Base-by-base conservation (phyloP, 805 yeast species). In the Candida sakaeoensis region DNA sequence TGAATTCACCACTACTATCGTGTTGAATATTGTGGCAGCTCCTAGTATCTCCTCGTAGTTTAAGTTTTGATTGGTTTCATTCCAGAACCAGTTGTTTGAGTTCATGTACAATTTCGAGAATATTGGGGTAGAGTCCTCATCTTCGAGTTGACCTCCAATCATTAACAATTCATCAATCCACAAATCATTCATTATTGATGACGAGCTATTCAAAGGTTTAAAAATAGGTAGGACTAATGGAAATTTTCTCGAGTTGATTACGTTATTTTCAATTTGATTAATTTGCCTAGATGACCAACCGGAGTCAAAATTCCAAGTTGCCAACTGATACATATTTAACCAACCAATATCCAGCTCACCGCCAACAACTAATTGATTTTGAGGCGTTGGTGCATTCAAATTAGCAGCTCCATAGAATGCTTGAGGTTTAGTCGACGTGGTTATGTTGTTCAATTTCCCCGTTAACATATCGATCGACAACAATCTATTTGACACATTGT, bases 321-420 rank as follows among this genome's bases (percentile, higher is more conserved):
- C 91, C 14, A 83, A 61, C 57, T 85, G 93, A 49, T 72, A 72
- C 80, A 85, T 75, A 45, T 77, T 74, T 25, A 84, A 74, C 88
- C 90, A 84, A 0, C 88, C 88, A 2, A 61, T 50, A 5, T 55
- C 49, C 2, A 85, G 73, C 39, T 66, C 67, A 2, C 95, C 95
- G 0, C 93, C 95, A 30, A 85, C 62, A 2, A 85, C 55, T 25
- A 80, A 56, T 45, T 69, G 75, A 3, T 74, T 62, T 39, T 62
- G 69, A 8, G 76, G 69, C 22, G 65, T 55, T 16, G 74, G 72
- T 1, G 78, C 68, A 43, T 69, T 56, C 5, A 69, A 39, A 24
- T 58, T 65, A 0, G 76, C 56, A 0, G 82, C 76, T 1, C 79
- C 80, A 47, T 69, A 76, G 47, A 79, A 79, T 0, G 75, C 61